Conservation (phyloP, 805 yeast species). For the Sugiyamaella boreocaroliniensis region DNA sequence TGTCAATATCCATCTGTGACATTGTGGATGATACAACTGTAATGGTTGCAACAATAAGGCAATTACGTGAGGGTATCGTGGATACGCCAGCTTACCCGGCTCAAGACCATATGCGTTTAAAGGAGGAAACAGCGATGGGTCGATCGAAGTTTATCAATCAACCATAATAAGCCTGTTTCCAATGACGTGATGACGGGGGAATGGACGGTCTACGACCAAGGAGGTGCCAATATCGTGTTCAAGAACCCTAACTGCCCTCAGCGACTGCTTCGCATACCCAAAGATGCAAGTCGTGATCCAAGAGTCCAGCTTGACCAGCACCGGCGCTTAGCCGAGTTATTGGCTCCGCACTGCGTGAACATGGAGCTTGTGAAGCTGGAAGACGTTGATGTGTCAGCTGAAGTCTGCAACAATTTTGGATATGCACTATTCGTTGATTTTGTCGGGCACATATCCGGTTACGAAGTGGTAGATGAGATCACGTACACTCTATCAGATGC, state of each 20-base stretch:
- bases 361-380: conserved; percentile 4
- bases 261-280: conserved; percentile 30
- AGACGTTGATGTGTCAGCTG: neutral
- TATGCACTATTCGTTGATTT: conserved; percentile 9
- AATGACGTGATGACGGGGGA: neutral
- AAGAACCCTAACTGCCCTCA: conserved; percentile 36
- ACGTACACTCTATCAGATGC: neutral
- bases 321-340: conserved; percentile 22
- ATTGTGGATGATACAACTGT: conserved; percentile 3
- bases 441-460: neutral
- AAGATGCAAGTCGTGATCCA: conserved; percentile 34
- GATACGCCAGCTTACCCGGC: neutral
- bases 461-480: neutral
- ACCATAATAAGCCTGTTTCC: neutral
- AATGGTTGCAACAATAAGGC: neutral
- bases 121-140: too few relatives aligned
- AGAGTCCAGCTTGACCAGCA: conserved; percentile 31
- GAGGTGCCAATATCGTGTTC: conserved; percentile 45
- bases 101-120: neutral
- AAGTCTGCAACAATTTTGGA: neutral
- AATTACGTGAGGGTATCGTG: neutral
- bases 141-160: too few relatives aligned
- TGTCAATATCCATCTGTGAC: conserved; percentile 22
- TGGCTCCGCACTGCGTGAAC: conserved; percentile 3
- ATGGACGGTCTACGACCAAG: conserved; percentile 44